Evolutionary conservation across 768 basidiomycete species (phyloP).

Genomic region (Lyophyllum semitale): DNA sequence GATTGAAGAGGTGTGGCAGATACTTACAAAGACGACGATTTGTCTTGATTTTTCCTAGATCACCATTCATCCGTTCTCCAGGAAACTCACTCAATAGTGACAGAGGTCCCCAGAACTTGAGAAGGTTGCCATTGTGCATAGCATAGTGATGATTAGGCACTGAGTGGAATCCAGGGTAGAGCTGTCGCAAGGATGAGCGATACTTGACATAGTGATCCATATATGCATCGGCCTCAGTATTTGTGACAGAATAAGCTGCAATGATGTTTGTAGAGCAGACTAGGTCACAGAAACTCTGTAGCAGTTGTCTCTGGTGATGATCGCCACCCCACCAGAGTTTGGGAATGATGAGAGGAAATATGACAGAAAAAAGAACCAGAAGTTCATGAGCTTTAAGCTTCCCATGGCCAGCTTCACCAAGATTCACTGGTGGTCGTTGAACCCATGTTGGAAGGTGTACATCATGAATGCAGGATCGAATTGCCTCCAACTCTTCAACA

Average conservation of each 20-base stretch:
- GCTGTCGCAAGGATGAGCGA: slow-evolving; percentile 9
- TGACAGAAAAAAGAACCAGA: not conserved
- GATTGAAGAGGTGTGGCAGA: not conserved
- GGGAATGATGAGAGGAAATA: not conserved
- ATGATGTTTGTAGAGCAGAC: not conserved
- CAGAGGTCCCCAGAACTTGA: slow-evolving; percentile 33
- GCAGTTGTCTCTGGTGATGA: not conserved
- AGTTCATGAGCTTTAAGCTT: slow-evolving; percentile 24
- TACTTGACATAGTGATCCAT: slow-evolving; percentile 23
- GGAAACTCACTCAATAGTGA: slow-evolving; percentile 28
- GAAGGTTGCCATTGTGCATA: slow-evolving; percentile 26
- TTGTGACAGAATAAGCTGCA: not conserved
- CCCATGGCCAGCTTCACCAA: slow-evolving; percentile 32
- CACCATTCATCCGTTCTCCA: slow-evolving; percentile 30
- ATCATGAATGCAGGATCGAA: slow-evolving; percentile 21
- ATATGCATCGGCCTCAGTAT: slow-evolving; percentile 21
- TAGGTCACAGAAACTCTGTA: not conserved
- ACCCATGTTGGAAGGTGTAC: slow-evolving; percentile 16
- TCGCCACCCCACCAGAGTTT: not conserved
- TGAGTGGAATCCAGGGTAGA: slow-evolving; percentile 22
- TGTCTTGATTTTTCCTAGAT: slow-evolving; percentile 23
- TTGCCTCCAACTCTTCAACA: slow-evolving; percentile 8
- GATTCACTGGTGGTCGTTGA: slow-evolving; percentile 27
- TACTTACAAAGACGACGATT: slow-evolving; percentile 20
- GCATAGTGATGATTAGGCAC: slow-evolving; percentile 34